These are phyloP conservation scores for Aspergillus sergii DNA, from an alignment of 2,329 filamentous ascomycete species.

Conservation along the genomic window DNA sequence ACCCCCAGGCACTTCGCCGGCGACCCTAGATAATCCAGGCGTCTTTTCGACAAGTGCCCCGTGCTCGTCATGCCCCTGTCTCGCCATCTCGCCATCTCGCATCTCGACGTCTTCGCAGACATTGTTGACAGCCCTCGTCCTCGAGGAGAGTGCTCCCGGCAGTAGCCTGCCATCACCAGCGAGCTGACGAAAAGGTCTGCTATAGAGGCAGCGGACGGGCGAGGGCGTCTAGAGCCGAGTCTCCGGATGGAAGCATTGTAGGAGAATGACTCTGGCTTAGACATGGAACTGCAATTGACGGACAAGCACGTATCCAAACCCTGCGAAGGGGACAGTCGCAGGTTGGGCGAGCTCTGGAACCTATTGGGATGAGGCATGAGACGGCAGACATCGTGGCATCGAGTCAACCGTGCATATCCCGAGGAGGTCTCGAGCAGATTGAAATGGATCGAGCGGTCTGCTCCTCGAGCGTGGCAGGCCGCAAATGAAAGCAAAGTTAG, in stretches of 20 bases:
- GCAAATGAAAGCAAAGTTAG: slow-evolving; percentile 6
- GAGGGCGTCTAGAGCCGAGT: slow-evolving; percentile 31
- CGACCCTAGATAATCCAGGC: slow-evolving; percentile 22
- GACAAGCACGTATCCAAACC: slow-evolving; percentile 32
- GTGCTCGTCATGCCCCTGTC: slow-evolving; percentile 17
- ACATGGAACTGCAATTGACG: slow-evolving; percentile 31
- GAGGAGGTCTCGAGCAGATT: slow-evolving; percentile 24
- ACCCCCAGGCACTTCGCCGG: slow-evolving; percentile 13
- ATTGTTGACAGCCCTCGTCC: slow-evolving; percentile 33
- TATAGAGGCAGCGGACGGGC: slow-evolving; percentile 40
- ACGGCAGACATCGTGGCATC: slow-evolving; percentile 61
- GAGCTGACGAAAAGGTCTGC: slow-evolving; percentile 58
- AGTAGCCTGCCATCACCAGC: slow-evolving; percentile 56
- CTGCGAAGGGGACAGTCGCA: slow-evolving; percentile 52
- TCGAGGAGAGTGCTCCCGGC: slow-evolving; percentile 49
- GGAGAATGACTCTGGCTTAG: slow-evolving; percentile 27
- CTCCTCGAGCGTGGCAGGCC: slow-evolving; percentile 13
- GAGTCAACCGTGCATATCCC: slow-evolving; percentile 38
- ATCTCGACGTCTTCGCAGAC: slow-evolving; percentile 18
- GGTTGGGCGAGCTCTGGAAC: slow-evolving; percentile 54
- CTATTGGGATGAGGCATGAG: slow-evolving; percentile 66
- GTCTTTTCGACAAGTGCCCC: slow-evolving; percentile 22
- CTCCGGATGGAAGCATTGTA: slow-evolving; percentile 30
- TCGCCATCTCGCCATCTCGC: slow-evolving; percentile 23
- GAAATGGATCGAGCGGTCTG: slow-evolving; percentile 13